Evolutionary conservation across 768 basidiomycete species (phyloP), one percentile per base, ranked within the genome.

Genomic region (Steccherinum ochraceum): DNA sequence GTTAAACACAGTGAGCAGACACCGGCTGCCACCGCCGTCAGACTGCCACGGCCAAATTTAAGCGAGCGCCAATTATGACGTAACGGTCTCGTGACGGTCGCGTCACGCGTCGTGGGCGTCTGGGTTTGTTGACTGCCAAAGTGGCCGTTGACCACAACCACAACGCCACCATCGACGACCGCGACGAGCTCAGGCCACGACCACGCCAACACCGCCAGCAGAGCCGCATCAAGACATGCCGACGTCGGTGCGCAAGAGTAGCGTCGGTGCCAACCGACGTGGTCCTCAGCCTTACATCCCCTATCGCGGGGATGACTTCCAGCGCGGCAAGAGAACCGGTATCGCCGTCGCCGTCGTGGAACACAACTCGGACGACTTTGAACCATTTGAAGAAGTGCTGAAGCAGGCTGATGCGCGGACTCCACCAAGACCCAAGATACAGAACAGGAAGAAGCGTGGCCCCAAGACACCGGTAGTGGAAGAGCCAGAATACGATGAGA

Each of bases 301-400:
- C 1, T 91, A 85, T 60, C 79, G 84, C 45, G 87, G 85, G 2
- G 85, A 89, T 56, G 84, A 89, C 58, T 78, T 81, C 11, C 78
- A 78, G 46, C 85, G 83, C 50, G 89, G 89, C 16, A 89, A 87
- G 76, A 86, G 81, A 63, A 91, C 89, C 0, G 89, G 89, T 3
- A 75, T 89, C 49, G 73, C 79, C 0, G 81, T 90, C 12, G 76
- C 69, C 35, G 77, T 79, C 59, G 79, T 89, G 50, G 80, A 84
- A 54, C 81, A 80, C 57, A 80, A 79, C 62, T 86, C 86, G 21
- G 89, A 89, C 65, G 89, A 86, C 24, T 89, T 90, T 62, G 88
- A 91, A 64, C 84, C 81, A 0, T 90, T 90, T 64, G 86, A 85
- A 50, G 77, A 88, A 59, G 63, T 91, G 48, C 75, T 90, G 43